Percentiles rank a stretch among this genome's conserved stretches.
phyloP scores from a whole-genome alignment of 768 basidiomycete genomes.

The Holtermannia corniformis region DNA sequence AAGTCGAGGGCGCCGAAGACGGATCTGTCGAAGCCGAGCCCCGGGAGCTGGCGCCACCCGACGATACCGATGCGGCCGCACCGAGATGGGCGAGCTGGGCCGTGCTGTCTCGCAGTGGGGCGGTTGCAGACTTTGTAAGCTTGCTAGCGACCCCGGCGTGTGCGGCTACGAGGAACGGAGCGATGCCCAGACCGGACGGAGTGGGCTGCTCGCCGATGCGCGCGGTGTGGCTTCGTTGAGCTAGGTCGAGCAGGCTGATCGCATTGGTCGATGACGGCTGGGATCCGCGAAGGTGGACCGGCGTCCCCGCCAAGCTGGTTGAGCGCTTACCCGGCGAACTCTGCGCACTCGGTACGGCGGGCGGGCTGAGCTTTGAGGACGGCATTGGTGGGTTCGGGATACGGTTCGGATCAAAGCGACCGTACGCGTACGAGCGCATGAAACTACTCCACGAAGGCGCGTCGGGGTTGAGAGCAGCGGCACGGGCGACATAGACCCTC shows the following conservation, averaged over 20 bases:
- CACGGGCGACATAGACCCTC: neutral
- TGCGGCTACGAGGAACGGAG: neutral
- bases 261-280: neutral
- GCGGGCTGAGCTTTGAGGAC: neutral
- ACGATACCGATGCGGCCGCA: neutral
- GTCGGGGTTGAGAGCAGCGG: neutral
- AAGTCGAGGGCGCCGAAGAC: neutral
- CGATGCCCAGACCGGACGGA: neutral
- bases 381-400: slow-evolving; percentile 24
- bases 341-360: neutral
- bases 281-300: neutral
- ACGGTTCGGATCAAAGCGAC: slow-evolving; percentile 35
- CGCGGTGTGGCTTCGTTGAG: neutral
- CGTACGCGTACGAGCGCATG: slow-evolving; percentile 27
- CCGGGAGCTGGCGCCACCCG: neutral
- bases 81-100: no score
- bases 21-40: neutral
- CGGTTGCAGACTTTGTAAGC: neutral
- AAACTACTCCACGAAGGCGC: slow-evolving; percentile 29
- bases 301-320: neutral
- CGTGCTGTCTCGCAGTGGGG: neutral
- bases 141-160: neutral
- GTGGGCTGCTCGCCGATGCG: neutral
- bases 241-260: neutral
- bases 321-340: neutral